Evolutionary conservation across 2,329 filamentous ascomycete species (phyloP).

Genomic region (Apiospora arundinis): DNA sequence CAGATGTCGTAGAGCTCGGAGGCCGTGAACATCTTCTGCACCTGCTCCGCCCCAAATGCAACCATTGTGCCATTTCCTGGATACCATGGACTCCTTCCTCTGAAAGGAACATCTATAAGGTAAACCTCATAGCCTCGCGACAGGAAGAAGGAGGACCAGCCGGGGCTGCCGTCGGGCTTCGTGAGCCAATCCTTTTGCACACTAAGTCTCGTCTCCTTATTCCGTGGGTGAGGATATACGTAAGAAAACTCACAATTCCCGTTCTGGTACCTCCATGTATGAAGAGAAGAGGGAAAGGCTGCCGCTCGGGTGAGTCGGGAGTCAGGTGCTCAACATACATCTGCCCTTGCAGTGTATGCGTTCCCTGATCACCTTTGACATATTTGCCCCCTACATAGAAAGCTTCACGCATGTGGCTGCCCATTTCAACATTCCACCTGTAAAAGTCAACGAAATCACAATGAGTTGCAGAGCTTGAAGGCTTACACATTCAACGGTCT

Average conservation of each 20-base stretch:
- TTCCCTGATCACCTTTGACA: conserved; percentile 37
- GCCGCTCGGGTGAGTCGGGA: conserved; percentile 36
- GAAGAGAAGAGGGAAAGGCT: conserved; percentile 46
- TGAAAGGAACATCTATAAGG: conserved; percentile 52
- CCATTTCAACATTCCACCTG: not conserved
- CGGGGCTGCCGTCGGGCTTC: conserved; percentile 52
- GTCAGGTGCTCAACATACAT: conserved; percentile 60
- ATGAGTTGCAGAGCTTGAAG: not conserved
- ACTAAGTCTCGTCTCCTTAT: conserved; percentile 20
- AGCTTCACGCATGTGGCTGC: conserved; percentile 7
- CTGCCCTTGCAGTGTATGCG: conserved; percentile 46
- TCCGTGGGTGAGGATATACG: not conserved
- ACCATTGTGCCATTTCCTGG: conserved; percentile 37
- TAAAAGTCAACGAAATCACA: no score
- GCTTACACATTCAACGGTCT: not conserved
- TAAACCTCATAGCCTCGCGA: conserved; percentile 53
- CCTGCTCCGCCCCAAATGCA: conserved; percentile 41
- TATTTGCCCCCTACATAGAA: conserved; percentile 48
- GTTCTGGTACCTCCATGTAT: conserved; percentile 51
- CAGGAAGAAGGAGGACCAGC: conserved; percentile 56
- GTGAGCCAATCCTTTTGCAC: conserved; percentile 49
- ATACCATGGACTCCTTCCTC: conserved; percentile 51
- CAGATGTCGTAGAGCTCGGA: conserved; percentile 41
- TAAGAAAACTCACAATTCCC: conserved; percentile 42
- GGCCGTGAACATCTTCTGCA: conserved; percentile 48